Base-by-base conservation (phyloP, 768 basidiomycete species). In the Boletus bicolor region DNA sequence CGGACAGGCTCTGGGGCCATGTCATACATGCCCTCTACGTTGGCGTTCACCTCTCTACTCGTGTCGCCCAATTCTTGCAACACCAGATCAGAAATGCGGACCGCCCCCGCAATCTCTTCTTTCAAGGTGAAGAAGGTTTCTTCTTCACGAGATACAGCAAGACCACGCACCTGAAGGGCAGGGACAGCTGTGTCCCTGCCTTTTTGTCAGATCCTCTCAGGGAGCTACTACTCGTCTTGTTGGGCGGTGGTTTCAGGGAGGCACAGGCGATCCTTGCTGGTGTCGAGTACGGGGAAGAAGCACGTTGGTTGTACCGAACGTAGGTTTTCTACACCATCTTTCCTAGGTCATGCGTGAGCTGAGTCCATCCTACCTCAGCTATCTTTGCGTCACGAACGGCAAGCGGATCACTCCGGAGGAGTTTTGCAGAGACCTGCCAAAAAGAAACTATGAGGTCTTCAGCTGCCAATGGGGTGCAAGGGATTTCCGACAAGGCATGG, bases 101-200 rank as follows among this genome's bases (percentile, higher is more conserved):
- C 7, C n/a, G 52, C 0, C 39, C 56, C 1, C 39, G 56, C 24
- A 60, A 58, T 10, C 19, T 60, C 1, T 5, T 53, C 5, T 60
- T 60, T 45, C 59, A 60, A 28, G 59, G 55, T 0, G 11, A 30
- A 2, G 55, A 60, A 8, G 51, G 44, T 0, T n/a, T 60, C 1
- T n/a, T 57, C 9, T 6, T 60, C 9, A 26, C 7, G 2, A 52
- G 58, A n/a, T 59, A 57, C 39, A 59, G 55, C 49, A 59, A 59
- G 28, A 57, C 58, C 0, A 57, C 43, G 2, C 35, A 59, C 38
- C 2, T 17, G 14, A 57, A 42, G 24, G 58, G 55, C 3, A 50
- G 7, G 51, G 55, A 57, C 11, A n/a, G 1, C 5, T 59, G 58
- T 28, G 38, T 30, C 19, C 58, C 55, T 5, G 47, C 58, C 0